phyloP scores from a whole-genome alignment of 179 eudicot species.

The Spergularia azorica region DNA sequence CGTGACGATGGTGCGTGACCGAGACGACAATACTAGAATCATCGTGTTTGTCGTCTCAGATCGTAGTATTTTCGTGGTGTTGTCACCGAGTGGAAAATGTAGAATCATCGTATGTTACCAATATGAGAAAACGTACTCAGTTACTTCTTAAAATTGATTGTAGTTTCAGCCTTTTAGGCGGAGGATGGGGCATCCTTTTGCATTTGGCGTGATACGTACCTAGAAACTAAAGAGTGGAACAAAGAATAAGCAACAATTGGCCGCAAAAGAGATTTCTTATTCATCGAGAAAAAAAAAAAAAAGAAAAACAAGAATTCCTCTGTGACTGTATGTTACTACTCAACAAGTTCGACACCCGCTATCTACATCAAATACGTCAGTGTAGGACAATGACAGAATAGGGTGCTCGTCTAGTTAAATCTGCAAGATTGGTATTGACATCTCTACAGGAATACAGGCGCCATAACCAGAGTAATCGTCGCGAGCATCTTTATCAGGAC shows the following conservation, averaged over 20 bases:
- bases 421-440: constrained; percentile 34
- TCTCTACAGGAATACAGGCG: constrained; percentile 78
- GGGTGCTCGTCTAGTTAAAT: constrained; percentile 29
- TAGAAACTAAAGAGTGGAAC: background rate
- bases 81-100: too few species aligned
- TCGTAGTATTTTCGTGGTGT: too few species aligned
- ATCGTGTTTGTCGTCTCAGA: too few species aligned
- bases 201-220: too few species aligned
- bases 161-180: too few species aligned
- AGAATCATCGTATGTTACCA: too few species aligned
- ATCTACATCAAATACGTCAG: constrained; percentile 22
- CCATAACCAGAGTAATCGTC: constrained; percentile 94
- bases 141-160: too few species aligned
- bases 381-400: constrained; percentile 8
- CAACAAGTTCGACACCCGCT: constrained; percentile 32
- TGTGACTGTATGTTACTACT: constrained; percentile 21
- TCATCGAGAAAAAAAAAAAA: constrained; percentile 13
- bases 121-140: too few species aligned
- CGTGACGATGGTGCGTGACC: too few species aligned
- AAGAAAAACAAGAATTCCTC: constrained; percentile 26
- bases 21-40: too few species aligned
- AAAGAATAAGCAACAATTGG: background rate
- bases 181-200: too few species aligned
- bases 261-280: constrained; percentile 24
- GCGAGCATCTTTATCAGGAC: constrained; percentile 97